Evolutionary conservation across 2,329 filamentous ascomycete genomes (phyloP), one percentile per base, ranked within the genome.

Genomic region (Huntiella moniliformis): DNA sequence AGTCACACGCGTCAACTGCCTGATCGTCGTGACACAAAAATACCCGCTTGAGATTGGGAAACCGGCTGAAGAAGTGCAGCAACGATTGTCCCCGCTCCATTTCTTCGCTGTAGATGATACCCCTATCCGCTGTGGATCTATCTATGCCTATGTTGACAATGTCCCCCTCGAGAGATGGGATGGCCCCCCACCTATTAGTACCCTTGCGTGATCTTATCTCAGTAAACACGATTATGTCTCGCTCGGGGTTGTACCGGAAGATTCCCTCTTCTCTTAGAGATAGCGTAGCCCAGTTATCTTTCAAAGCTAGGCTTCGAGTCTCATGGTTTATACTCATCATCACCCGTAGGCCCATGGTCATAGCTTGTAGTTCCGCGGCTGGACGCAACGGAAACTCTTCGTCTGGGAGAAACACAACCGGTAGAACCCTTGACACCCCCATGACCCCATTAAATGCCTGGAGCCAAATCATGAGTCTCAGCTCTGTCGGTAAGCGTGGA

Each of bases 311-410:
- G 4, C 7, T 15, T 6, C 47, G 42, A 4, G 47, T 45, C 33
- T 45, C 42, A 11, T 33, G 38, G 22, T 38, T 31, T 13, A 49
- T 49, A 22, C 42, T 17, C 47, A 49, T 49, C 16, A 49, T 38
- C 3, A 44, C 38, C 1, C 47, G 47, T 7, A 42, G 31, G 5
- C 42, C 47, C 8, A 18, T n/a, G 7, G 47, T 45, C 11, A 44
- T n/a, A 6, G 34, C 38, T 3, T 31, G n/a, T 15, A 49, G 38
- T 3, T 32, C 12, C 4, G 32, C 13, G 1, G 33, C 4, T n/a
- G 17, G 12, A 4, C 28, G 15, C 2, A 49, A 15, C 18, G 33
- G 6, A 11, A 17, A 10, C 2, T 36, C 38, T 5, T 8, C 2
- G 13, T n/a, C 4, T 4, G 42, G 18, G 10, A 34, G 31, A 11